Base-by-base conservation (phyloP, 169 alveolate species). In the Ichthyophthirius multifiliis region DNA sequence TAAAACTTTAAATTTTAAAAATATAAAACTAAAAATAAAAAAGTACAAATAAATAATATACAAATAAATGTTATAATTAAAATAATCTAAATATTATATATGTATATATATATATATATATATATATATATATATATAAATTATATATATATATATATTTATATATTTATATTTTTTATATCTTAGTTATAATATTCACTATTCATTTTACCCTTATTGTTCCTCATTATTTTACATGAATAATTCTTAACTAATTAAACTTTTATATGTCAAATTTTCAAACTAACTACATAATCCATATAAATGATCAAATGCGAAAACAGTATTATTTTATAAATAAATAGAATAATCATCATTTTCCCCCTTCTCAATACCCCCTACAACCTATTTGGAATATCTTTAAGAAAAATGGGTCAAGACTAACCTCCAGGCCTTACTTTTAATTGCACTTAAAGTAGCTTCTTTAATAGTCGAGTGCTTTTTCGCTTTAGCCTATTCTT, bases 381-480 rank as follows among this genome's bases (percentile, higher is more conserved):
- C 43, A 55, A 39, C 71, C 13, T 27, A 34, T 27, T 65, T 65
- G 30, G 43, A 20, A 9, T 67, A 67, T 41, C 77, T 67, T 18
- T 67, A 20, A 67, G 63, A 37, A 31, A 67, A 67, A 44, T 67
- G 77, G 18, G 77, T 67, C 6, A 67, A 5, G 10, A 67, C 55
- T 12, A 67, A 23, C 30, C 35, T 34, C 55, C 46, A 34, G 15
- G 77, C 77, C 15, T 67, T 67, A 18, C 64, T 62, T 67, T 67
- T 6, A 4, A 67, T 67, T 1, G 77, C 77, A 0, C 62, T 35
- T 4, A 37, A 37, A 16, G 46, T 41, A 16, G 77, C 77, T 37
- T 67, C 77, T 39, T 18, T 67, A 3, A 39, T 44, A 20, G 77
- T 67, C 5, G 43, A 37, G 20, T 67, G 77, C 35, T n/a, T 41